Base-by-base conservation (phyloP, 2,329 filamentous ascomycete genomes). In the Dactylellina cionopaga region DNA sequence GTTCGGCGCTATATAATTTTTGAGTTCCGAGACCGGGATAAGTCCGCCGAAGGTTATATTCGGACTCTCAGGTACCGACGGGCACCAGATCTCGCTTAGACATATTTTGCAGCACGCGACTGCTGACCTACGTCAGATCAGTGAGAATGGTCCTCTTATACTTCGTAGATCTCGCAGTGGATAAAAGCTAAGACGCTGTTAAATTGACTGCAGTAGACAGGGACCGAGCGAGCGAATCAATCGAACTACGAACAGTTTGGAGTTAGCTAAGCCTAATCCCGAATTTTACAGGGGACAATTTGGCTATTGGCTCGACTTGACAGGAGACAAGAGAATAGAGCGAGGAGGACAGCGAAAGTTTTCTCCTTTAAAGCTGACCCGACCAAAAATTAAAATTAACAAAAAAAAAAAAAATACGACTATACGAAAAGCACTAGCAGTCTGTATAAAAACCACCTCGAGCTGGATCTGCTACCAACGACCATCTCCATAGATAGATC, bases 61-160 rank as follows among this genome's bases (percentile, higher is more conserved):
- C 44, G 22, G 22, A 47, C 29, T 19, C 5, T 29, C 51, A 51
- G 46, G 46, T n/a, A 31, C 44, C 43, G 56, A 43, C 39, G 27
- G 11, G 37, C 29, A 47, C 49, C 49, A 25, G 51, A 47, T 27
- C 60, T 65, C 60, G 60, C 60, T 65, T 56, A 64, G 29, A 19
- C n/a, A 19, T 15, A 47, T 24, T 3, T 19, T 43, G 55, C 58
- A 52, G n/a, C 58, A 44, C 46, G 58, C 58, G 33, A 52, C 58
- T 44, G 19, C 6, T 41, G 4, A 17, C 22, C 51, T 25, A 55
- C 51, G 33, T 55, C 51, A 55, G 35, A 15, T 39, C 24, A 9
- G 17, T 27, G 51, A 41, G 51, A 47, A 27, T n/a, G n/a, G n/a
- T n/a, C n/a, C n/a, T n/a, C n/a, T n/a, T n/a, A n/a, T n/a, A n/a